Base-by-base conservation (phyloP, 768 basidiomycete genomes). In the Lyophyllum shimeji region DNA sequence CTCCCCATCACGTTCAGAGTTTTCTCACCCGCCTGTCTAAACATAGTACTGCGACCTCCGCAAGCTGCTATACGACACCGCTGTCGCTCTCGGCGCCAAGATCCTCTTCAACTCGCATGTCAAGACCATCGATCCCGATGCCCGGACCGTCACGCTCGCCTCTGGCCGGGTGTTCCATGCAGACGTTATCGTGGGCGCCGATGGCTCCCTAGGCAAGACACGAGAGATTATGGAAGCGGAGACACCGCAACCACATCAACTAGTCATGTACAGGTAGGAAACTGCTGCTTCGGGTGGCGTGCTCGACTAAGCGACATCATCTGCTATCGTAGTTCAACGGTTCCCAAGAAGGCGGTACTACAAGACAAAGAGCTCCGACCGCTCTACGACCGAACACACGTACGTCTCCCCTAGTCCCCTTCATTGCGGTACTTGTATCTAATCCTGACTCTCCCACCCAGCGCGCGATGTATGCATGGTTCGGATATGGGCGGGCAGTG, bases 101-200 rank as follows among this genome's bases (percentile, higher is more conserved):
- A 61, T 85, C 45, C 72, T 68, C 20, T 67, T 74, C 17, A 68
- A 71, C 29, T 52, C 67, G 17, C 66, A 46, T 18, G 79, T 77
- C 0, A 58, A 62, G 2, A 57, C 58, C 0, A 59, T 75, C 29
- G 69, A 75, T 37, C 52, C 68, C 11, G 55, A 66, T 12, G 53
- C 52, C 23, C 62, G 69, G 21, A 65, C 58, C 29, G 73, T 78
- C 13, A 73, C 62, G 1, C 59, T 76, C 1, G 70, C 66, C 15
- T 70, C 68, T 4, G 84, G 85, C 7, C 67, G 76, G 39, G 70
- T 64, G 5, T 49, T 84, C 12, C 64, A 55, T 6, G 80, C 76
- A 12, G 78, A 86, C 62, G 73, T 85, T 13, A 70, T 86, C 47
- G 67, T 86, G 33, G 83, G 84, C 23, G 83, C 84, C 1, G 85